Percentiles rank a stretch among this genome's conserved stretches.
Conservation (phyloP, 1,284 basidiomycete genomes). For the Ustilago shanxiensis region DNA sequence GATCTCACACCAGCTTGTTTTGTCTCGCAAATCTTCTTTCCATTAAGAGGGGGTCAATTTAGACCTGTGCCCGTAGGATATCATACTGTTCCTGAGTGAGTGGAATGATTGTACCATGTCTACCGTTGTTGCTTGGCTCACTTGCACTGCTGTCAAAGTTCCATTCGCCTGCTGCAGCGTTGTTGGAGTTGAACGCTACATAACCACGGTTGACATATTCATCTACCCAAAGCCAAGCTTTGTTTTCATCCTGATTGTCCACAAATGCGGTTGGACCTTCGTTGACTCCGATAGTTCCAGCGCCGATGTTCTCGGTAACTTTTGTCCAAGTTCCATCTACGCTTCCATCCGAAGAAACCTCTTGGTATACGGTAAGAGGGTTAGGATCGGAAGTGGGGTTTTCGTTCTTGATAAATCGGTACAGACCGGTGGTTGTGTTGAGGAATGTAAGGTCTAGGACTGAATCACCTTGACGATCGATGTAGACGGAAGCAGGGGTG, state of each 20-base stretch:
- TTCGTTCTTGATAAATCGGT: constrained; percentile 36
- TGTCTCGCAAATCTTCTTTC: no score
- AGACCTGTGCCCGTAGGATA: not conserved
- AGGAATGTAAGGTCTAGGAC: constrained; percentile 27
- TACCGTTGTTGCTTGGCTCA: constrained; percentile 18
- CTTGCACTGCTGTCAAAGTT: not conserved
- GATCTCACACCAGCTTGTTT: no score
- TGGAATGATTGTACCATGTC: constrained; percentile 27
- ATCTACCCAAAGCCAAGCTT: constrained; percentile 21
- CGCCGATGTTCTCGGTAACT: constrained; percentile 23
- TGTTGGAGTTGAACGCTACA: constrained; percentile 12
- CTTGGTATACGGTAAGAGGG: constrained; percentile 24
- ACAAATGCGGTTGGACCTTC: constrained; percentile 26
- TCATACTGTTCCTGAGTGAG: constrained; percentile 21
- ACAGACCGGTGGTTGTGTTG: constrained; percentile 8
- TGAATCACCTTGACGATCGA: constrained; percentile 18
- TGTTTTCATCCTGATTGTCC: constrained; percentile 14
- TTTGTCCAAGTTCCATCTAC: constrained; percentile 21
- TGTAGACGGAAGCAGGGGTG: constrained; percentile 10
- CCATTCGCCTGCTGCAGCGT: constrained; percentile 10
- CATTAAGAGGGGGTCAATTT: not conserved
- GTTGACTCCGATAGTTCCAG: not conserved
- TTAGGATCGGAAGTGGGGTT: constrained; percentile 24
- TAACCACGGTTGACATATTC: constrained; percentile 27
- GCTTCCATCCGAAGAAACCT: constrained; percentile 6